Percentiles rank a stretch among this genome's conserved stretches.
phyloP scores from a whole-genome alignment of 257 asterid genomes.

The Fraxinus americana region DNA sequence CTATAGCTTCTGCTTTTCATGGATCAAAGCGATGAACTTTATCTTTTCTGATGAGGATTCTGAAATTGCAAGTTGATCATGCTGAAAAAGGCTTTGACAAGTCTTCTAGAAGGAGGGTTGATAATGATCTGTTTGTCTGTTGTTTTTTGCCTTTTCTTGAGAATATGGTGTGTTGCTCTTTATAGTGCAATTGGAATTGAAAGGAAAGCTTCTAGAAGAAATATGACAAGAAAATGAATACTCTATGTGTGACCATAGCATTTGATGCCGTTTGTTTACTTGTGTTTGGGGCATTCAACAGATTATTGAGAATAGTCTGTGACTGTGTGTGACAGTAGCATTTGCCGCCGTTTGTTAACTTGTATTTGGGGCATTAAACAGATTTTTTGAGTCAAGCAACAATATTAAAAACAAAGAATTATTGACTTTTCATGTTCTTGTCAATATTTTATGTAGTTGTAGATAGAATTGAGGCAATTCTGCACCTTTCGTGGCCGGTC shows the following conservation, averaged over 20 bases:
- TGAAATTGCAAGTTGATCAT: neutral
- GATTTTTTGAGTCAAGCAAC: neutral
- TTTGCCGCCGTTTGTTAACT: neutral
- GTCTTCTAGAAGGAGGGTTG: slow-evolving; percentile 33
- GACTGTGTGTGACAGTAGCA: neutral
- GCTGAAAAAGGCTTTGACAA: neutral
- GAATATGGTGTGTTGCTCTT: neutral
- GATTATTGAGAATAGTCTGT: neutral
- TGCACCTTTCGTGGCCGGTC: slow-evolving; percentile 2
- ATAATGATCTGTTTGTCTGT: neutral
- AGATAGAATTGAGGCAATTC: neutral
- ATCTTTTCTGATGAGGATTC: neutral
- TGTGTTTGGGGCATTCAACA: neutral
- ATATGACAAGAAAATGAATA: neutral
- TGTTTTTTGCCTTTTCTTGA: neutral
- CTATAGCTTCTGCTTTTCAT: neutral
- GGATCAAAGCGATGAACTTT: neutral
- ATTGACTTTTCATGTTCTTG: neutral
- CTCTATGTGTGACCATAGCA: neutral
- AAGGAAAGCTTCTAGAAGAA: neutral
- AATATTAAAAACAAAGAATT: neutral
- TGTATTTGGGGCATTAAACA: neutral
- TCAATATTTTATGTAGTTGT: neutral
- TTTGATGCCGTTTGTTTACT: neutral
- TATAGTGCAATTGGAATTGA: neutral